These are phyloP conservation scores for Verticillium albo-atrum DNA, from an alignment of 2,329 filamentous ascomycete genomes.

Conservation along the genomic window DNA sequence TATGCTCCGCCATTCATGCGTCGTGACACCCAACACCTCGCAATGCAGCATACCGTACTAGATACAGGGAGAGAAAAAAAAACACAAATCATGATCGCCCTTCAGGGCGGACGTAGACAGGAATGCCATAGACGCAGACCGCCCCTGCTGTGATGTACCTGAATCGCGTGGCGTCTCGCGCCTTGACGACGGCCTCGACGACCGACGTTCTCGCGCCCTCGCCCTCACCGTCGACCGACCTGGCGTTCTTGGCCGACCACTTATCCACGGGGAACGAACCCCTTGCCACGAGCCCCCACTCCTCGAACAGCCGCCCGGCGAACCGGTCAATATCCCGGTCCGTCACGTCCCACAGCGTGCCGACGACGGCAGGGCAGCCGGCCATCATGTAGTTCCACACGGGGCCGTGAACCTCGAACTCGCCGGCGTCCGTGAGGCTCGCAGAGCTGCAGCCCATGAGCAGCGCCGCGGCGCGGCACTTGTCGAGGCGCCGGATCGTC, in stretches of 20 bases:
- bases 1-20: not conserved
- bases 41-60: not conserved
- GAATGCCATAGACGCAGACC: constrained; percentile 91
- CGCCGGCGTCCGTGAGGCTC: constrained; percentile 71
- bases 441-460: constrained; percentile 95
- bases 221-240: constrained; percentile 18
- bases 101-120: constrained; percentile 65
- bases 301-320: constrained; percentile 70
- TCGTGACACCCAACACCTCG: not conserved
- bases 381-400: constrained; percentile 90
- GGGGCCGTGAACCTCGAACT: constrained; percentile 87
- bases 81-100: not conserved
- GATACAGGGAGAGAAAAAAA: not conserved
- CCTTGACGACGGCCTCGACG: constrained; percentile 75
- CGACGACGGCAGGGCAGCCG: constrained; percentile 79
- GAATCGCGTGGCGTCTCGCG: constrained; percentile 76
- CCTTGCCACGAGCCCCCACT: constrained; percentile 71
- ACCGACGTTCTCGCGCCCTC: constrained; percentile 47
- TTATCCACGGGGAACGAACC: constrained; percentile 31
- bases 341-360: constrained; percentile 96
- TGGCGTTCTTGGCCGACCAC: constrained; percentile 17
- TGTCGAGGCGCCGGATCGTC: constrained; percentile 72
- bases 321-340: constrained; percentile 97
- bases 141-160: constrained; percentile 90
- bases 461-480: constrained; percentile 72